A percentile compares a stretch with the other conserved stretches of the same genome.
Evolutionary conservation across 192 early-diverging fungal species (phyloP).

Genomic region (Geosiphon pyriformis): DNA sequence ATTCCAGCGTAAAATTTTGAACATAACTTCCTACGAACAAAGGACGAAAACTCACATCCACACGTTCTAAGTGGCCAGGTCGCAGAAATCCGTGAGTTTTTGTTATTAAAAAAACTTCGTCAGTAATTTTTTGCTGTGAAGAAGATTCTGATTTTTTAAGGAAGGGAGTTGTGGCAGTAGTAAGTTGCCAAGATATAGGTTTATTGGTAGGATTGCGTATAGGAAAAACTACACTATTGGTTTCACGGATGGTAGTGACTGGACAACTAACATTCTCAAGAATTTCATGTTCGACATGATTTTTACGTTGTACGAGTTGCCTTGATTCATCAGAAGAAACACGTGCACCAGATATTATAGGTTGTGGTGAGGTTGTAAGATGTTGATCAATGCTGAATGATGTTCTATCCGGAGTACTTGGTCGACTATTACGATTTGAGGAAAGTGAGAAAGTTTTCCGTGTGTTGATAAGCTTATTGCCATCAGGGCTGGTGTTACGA

Average conservation of each 20-base stretch:
- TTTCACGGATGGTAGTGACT: slow-evolving; percentile 10
- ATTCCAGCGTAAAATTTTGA: slow-evolving; percentile 22
- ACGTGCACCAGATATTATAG: slow-evolving; percentile 6
- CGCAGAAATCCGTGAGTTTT: slow-evolving; percentile 22
- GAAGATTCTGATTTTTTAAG: slow-evolving; percentile 15
- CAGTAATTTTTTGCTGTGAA: slow-evolving; percentile 21
- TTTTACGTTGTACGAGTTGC: slow-evolving; percentile 21
- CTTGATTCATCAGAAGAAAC: slow-evolving; percentile 21
- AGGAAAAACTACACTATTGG: slow-evolving; percentile 10
- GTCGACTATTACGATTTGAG: slow-evolving; percentile 9
- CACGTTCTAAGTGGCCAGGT: slow-evolving; percentile 17
- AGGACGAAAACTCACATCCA: slow-evolving; percentile 21
- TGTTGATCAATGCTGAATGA: neutral
- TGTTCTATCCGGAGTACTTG: slow-evolving; percentile 17
- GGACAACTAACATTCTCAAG: slow-evolving; percentile 20
- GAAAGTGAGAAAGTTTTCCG: neutral
- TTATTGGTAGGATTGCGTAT: slow-evolving; percentile 25
- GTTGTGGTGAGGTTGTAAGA: neutral
- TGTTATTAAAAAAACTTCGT: slow-evolving; percentile 22
- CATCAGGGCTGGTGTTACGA: slow-evolving; percentile 18
- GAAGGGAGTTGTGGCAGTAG: slow-evolving; percentile 24
- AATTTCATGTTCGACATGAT: slow-evolving; percentile 16
- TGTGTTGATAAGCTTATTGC: neutral
- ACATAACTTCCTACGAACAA: slow-evolving; percentile 16
- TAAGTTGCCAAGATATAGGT: slow-evolving; percentile 23